Evolutionary conservation across 2,329 filamentous ascomycete species (phyloP).

Genomic region (Colletotrichum tofieldiae): DNA sequence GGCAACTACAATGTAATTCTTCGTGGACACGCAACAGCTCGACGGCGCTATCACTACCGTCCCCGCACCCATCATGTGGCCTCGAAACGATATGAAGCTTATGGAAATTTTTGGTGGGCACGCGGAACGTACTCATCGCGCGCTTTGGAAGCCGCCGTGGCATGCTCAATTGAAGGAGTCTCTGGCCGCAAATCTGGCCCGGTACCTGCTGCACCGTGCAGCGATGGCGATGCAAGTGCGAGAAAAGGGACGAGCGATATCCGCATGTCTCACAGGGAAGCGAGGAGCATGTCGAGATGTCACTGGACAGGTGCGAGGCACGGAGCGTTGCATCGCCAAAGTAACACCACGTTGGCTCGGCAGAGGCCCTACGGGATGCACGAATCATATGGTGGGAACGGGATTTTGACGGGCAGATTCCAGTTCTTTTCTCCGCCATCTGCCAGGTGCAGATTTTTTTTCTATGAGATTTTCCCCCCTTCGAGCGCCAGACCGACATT

Average conservation of each 20-base stretch:
- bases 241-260: constrained; percentile 20
- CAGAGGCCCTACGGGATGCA: constrained; percentile 33
- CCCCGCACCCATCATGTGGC: constrained; percentile 33
- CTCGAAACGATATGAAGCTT: constrained; percentile 29
- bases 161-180: constrained; percentile 14
- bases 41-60: constrained; percentile 10
- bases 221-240: constrained; percentile 29
- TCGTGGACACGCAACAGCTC: constrained; percentile 4
- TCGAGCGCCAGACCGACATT: constrained; percentile 38
- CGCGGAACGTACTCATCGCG: constrained; percentile 13
- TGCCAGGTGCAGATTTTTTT: constrained; percentile 19
- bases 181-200: constrained; percentile 24
- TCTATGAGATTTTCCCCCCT: neutral
- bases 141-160: constrained; percentile 19
- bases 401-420: constrained; percentile 15
- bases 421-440: constrained; percentile 26
- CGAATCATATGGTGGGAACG: constrained; percentile 42
- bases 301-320: constrained; percentile 32
- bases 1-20: neutral
- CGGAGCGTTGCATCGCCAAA: constrained; percentile 41
- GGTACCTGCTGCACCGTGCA: constrained; percentile 42
- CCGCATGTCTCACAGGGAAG: constrained; percentile 20
- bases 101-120: constrained; percentile 2
- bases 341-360: constrained; percentile 31
- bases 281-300: constrained; percentile 19